A percentile compares a stretch with the other conserved stretches of the same genome.
These are phyloP conservation scores for Didymosphaeria variabile DNA, from an alignment of 2,329 filamentous ascomycete genomes.

Conservation along the genomic window DNA sequence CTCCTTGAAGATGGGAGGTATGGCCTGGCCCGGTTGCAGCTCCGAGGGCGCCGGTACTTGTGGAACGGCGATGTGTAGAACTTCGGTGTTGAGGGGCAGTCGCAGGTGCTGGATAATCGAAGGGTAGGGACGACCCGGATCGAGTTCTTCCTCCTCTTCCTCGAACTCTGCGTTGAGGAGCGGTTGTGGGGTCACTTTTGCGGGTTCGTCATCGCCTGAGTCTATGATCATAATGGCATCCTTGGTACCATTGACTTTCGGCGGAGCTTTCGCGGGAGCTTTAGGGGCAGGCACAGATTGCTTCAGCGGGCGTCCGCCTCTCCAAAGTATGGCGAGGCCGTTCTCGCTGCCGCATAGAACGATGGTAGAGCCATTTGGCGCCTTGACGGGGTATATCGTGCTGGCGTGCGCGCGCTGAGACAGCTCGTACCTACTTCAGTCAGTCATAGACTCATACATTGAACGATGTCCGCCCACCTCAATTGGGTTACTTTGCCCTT, in stretches of 20 bases:
- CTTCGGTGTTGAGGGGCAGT: constrained; percentile 62
- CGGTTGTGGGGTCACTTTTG: constrained; percentile 26
- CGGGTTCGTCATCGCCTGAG: constrained; percentile 63
- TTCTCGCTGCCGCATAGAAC: constrained; percentile 67
- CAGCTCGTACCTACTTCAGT: constrained; percentile 64
- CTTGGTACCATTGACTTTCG: constrained; percentile 54
- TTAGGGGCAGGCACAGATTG: constrained; percentile 33
- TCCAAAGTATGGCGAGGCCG: constrained; percentile 68
- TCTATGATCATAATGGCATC: constrained; percentile 65
- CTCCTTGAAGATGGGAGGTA: constrained; percentile 58
- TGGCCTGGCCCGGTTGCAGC: constrained; percentile 44
- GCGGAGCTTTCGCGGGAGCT: constrained; percentile 39
- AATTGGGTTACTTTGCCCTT: constrained; percentile 46
- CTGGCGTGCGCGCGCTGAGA: constrained; percentile 66
- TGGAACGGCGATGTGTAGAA: constrained; percentile 63
- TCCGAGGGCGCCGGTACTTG: constrained; percentile 44
- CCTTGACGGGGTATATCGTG: constrained; percentile 65
- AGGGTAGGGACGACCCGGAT: constrained; percentile 64
- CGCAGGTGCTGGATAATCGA: constrained; percentile 64
- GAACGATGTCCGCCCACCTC: constrained; percentile 25
- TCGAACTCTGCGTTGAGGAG: constrained; percentile 57
- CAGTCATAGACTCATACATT: neutral
- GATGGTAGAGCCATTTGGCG: constrained; percentile 69
- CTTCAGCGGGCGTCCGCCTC: constrained; percentile 63
- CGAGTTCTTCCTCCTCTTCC: constrained; percentile 65